Evolutionary conservation across 345 rosid genomes (phyloP), one percentile per base, ranked within the genome.

Genomic region (Leavenworthia alabamica): DNA sequence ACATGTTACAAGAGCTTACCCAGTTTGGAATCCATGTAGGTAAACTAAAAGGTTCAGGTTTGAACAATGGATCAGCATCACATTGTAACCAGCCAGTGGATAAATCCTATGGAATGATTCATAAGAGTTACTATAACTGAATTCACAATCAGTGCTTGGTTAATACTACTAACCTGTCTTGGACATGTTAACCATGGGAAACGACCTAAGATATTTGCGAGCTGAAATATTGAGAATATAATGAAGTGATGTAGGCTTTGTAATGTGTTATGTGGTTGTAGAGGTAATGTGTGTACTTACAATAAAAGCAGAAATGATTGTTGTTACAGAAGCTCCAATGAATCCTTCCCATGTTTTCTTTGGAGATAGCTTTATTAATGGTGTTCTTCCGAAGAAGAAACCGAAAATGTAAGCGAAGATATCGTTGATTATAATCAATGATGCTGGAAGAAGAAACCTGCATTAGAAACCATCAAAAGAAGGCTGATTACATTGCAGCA

Each of bases 341-440:
- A 93, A 93, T 24, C 97, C 99, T 62, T 93, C 99, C 99, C 97
- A 93, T 43, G 97, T 93, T 79, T 93, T 89, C 86, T 93, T 93
- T 14, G 97, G 97, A 66, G 97, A 89, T 64, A 93, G 80, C 77
- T 89, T 87, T 78, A 93, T 93, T 74, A 93, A 75, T 1, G 95
- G 99, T 11, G 97, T 93, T 84, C 75, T 81, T 64, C 99, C 99
- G 55, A 93, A 93, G 80, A 93, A 93, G 91, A 93, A 93, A 72
- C 99, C 96, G 43, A 79, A 80, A 60, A 89, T 61, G 68, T 89
- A 89, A 23, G 99, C 97, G 28, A 83, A 84, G 62, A 87, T 84
- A 57, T 93, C 99, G 70, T 89, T 93, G 81, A 93, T 84, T 46
- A 87, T 86, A 33, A 93, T 93, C 12, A 93, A 88, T n/a, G 96